Percentiles rank a stretch among this genome's conserved stretches.
Conservation (phyloP, 2,329 filamentous ascomycete species). For the Drechslerella dactyloides region DNA sequence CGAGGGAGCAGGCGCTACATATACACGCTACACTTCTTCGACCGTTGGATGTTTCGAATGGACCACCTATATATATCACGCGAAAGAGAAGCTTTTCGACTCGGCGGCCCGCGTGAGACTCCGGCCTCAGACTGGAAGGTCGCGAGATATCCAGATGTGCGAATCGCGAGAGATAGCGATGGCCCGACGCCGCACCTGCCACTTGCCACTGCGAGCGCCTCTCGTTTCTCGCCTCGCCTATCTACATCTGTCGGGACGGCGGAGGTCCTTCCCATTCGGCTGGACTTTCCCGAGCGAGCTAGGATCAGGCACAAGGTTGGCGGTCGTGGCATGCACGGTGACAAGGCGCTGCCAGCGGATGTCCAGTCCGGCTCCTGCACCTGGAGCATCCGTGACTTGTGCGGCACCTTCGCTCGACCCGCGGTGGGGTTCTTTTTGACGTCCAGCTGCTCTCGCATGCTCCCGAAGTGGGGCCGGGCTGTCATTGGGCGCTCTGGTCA, state of each 20-base stretch:
- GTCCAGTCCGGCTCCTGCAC: neutral
- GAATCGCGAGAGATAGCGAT: slow-evolving; percentile 7
- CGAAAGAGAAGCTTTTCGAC: no score
- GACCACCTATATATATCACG: no score
- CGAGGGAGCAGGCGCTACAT: no score
- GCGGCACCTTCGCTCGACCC: neutral
- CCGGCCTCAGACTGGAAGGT: neutral
- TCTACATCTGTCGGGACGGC: slow-evolving; percentile 5
- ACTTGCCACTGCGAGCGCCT: neutral
- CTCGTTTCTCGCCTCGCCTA: slow-evolving; percentile 24
- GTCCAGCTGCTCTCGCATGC: neutral
- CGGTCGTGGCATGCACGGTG: neutral
- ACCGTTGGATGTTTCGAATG: no score
- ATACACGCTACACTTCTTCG: no score
- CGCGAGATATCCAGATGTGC: neutral
- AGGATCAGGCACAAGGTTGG: slow-evolving; percentile 29
- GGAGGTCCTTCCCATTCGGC: slow-evolving; percentile 11
- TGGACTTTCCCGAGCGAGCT: slow-evolving; percentile 31
- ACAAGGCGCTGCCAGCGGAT: neutral
- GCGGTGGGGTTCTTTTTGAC: neutral
- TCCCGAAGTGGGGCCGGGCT: neutral
- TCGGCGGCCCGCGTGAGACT: no score
- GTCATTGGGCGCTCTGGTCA: neutral
- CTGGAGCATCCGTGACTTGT: neutral
- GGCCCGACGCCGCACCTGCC: neutral